Base-by-base conservation (phyloP, 306 rosid species). In the Glycine tomentella region DNA sequence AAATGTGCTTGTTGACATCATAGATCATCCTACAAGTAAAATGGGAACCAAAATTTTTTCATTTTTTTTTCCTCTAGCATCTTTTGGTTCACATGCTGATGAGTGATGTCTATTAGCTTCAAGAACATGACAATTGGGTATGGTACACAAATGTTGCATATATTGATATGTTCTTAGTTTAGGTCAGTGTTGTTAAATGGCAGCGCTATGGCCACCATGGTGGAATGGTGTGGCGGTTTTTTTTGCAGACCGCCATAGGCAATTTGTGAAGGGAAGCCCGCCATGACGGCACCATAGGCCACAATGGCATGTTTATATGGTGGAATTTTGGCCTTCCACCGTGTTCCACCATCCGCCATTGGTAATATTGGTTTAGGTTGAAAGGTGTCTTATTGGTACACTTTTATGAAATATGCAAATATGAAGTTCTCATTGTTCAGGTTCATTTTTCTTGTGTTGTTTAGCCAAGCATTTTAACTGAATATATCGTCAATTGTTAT, bases 1-100 rank as follows among this genome's bases (percentile, higher is more conserved):
- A 75, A 17, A 46, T 36, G 25, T 59, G 65, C 25, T 48, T 68
- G 65, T 44, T 20, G 61, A 57, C 76, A 55, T 53, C 4, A 25
- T 55, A 40, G 49, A 40, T n/a, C 50, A 63, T 80, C 34, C 74
- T 72, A 49, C 79, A 36, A 49, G 46, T 62, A 62, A 72, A 80
- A 50, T 80, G 50, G 33, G 46, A 79, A 70, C 12, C 13, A 8
- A 44, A 53, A 9, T 5, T 68, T 44, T 67, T 40, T 45, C 10
- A 14, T 16, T 61, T 66, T 17, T 66, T 17, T 70, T 50, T 38
- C 34, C 34, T 52, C 15, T 45, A 6, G 44, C 55, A 68, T 38
- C 61, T 79, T 79, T 48, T 59, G 36, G 69, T 66, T 56, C 49
- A 46, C 40, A 8, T 48, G n/a, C 11, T 15, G n/a, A n/a, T n/a